phyloP scores from a whole-genome alignment of 345 rosid species.

The Hibiscus mutabilis region DNA sequence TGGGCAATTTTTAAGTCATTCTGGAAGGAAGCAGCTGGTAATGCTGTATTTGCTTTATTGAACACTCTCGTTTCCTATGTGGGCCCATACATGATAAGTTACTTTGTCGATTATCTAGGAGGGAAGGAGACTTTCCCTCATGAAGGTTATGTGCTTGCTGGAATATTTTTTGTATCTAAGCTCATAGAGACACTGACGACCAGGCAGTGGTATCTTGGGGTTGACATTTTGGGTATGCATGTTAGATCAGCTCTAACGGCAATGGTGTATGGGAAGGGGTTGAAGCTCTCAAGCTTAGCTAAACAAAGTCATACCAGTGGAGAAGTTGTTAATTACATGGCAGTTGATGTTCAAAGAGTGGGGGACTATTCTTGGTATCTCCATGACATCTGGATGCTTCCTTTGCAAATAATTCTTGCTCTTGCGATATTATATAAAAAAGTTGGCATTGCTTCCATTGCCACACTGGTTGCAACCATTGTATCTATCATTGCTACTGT shows the following conservation, averaged over 20 bases:
- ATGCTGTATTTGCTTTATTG: conserved; percentile 86
- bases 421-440: conserved; percentile 88
- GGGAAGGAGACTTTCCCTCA: conserved; percentile 80
- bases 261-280: conserved; percentile 91
- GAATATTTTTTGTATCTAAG: conserved; percentile 87
- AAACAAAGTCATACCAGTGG: conserved; percentile 97
- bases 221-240: conserved; percentile 98
- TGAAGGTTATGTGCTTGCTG: conserved; percentile 94
- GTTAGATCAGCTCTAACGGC: conserved; percentile 97
- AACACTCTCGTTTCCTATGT: conserved; percentile 92
- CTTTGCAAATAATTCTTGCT: conserved; percentile 91
- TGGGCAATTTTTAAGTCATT: conserved; percentile 82
- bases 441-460: conserved; percentile 92
- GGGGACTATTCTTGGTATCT: conserved; percentile 99
- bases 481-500: conserved; percentile 75
- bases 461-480: conserved; percentile 86
- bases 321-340: conserved; percentile 96
- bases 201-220: conserved; percentile 99
- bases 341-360: conserved; percentile 94
- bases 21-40: conserved; percentile 94
- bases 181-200: conserved; percentile 89
- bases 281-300: conserved; percentile 77
- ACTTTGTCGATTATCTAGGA: conserved; percentile 92
- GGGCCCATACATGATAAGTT: conserved; percentile 92
- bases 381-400: conserved; percentile 99